Evolutionary conservation across 176 grass and related monocot genomes (phyloP), one percentile per base, ranked within the genome.

Genomic region (Otatea glauca): DNA sequence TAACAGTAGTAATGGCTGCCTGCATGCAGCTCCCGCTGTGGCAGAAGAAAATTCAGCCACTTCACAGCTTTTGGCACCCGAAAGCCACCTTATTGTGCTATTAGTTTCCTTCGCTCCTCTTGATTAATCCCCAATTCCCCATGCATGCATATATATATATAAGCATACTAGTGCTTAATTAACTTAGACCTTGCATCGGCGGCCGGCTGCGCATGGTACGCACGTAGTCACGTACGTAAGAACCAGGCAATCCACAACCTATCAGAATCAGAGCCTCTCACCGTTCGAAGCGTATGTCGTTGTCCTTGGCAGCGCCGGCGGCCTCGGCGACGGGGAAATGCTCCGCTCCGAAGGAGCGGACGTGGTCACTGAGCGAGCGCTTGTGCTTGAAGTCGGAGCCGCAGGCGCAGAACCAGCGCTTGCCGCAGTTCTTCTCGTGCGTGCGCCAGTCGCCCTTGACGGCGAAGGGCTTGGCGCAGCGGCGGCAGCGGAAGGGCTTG

Each of bases 361-460:
- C 77, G 76, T 99, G 96, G 18, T 99, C 96, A 27, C 92, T 99
- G 80, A 96, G 96, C 3, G 96, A 99, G 4, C 96, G 91, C 74
- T 99, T 99, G 88, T 99, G 96, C 84, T 93, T 95, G 89, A 96
- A 99, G 84, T 96, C 89, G 32, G 96, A 99, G 34, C 96, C 96
- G 67, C 96, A 99, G 29, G 86, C 89, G 88, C 96, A 99, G 80
- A 90, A 87, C 96, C 96, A 99, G 25, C 89, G 88, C 83, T 89
- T 93, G 78, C 96, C 96, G 74, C 96, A 99, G 84, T 99, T 99
- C 89, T 99, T 99, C 89, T 99, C 93, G 70, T 99, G 96, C 43
- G 96, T 99, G 83, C 96, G 84, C 96, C 96, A 99, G 89, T 99
- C 96, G 60, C 96, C 96, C 85, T 93, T 90, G 70, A 99, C 96